Evolutionary conservation across 1,284 basidiomycete species (phyloP), one percentile per base, ranked within the genome.

Genomic region (Ceraceosorus guamensis): DNA sequence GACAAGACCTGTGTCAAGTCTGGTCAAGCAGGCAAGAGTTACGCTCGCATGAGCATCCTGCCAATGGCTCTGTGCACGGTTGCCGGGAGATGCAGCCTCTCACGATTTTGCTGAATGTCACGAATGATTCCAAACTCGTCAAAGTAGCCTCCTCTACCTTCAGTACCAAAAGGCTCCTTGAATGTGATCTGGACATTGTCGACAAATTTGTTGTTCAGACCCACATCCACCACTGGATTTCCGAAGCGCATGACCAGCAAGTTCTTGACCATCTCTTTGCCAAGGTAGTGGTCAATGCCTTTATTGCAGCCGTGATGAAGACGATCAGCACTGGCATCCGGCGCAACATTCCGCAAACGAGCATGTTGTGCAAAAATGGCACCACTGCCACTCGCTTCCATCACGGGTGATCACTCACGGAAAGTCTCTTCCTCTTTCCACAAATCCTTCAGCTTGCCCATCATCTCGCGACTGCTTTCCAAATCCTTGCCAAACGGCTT

Each of bases 81-180:
- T n/a, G 11, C 7, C 31, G 24, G 16, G 1, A 45, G 13, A 46
- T 8, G 30, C 8, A 13, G 32, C 7, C 14, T 53, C 56, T 48
- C 50, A 57, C 56, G 76, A 63, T 78, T 77, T 63, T 77, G 77
- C 61, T 76, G 65, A 46, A 78, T 77, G 56, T 78, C 77, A 35
- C 77, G 67, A 48, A 78, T 75, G 59, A 78, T 78, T 33, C 77
- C 77, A 52, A 78, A 78, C 50, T 78, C 74, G 62, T 78, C 77
- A 68, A 78, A 78, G 69, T 78, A 78, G 47, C 77, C 76, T 37
- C 75, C 77, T 43, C 77, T 70, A 16, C 77, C 77, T 55, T 78
- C 77, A 43, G 76, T 77, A 34, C 77, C 77, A 54, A 78, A 78
- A 2, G 70, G 70, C 63, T 78, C 77, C 64, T 76, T 77, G 65